Evolutionary conservation across 2,329 filamentous ascomycete species (phyloP).

Genomic region (Penicillium brasilianum): DNA sequence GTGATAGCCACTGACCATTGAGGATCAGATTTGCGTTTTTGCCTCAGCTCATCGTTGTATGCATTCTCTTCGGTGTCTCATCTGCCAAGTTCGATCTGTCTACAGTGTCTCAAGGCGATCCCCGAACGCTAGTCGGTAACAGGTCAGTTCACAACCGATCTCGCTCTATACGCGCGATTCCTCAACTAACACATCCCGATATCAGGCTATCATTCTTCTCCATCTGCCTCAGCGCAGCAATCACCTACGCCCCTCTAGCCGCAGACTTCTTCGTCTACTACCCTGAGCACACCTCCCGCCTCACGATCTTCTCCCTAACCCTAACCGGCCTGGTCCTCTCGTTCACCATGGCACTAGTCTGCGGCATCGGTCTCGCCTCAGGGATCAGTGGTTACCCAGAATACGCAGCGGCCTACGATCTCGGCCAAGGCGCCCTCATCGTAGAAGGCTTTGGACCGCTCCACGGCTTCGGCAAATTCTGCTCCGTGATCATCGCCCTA

Average conservation of each 20-base stretch:
- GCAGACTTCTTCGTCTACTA: slow-evolving; percentile 73
- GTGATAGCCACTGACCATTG: background rate
- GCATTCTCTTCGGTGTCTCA: slow-evolving; percentile 66
- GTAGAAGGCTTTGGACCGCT: slow-evolving; percentile 66
- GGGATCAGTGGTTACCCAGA: slow-evolving; percentile 57
- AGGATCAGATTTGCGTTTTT: slow-evolving; percentile 63
- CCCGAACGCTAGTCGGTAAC: slow-evolving; percentile 58
- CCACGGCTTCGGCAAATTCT: slow-evolving; percentile 69
- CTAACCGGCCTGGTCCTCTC: slow-evolving; percentile 61
- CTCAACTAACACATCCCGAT: background rate
- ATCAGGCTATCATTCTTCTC: slow-evolving; percentile 69
- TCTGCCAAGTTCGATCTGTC: slow-evolving; percentile 63
- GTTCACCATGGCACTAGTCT: slow-evolving; percentile 65
- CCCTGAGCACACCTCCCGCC: slow-evolving; percentile 57
- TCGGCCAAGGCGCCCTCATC: slow-evolving; percentile 67
- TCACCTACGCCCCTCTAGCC: slow-evolving; percentile 67
- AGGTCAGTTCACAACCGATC: slow-evolving; percentile 30
- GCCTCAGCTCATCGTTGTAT: slow-evolving; percentile 65
- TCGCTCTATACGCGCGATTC: too few species aligned
- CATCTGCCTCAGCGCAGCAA: slow-evolving; percentile 67
- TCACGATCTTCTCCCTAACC: slow-evolving; percentile 62
- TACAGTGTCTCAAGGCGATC: slow-evolving; percentile 57
- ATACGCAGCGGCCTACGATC: slow-evolving; percentile 63
- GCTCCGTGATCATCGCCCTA: slow-evolving; percentile 67
- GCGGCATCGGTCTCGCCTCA: slow-evolving; percentile 67